These are phyloP conservation scores for Suhomyces panamericanus DNA, from an alignment of 1,139 yeast genomes.

Conservation along the genomic window DNA sequence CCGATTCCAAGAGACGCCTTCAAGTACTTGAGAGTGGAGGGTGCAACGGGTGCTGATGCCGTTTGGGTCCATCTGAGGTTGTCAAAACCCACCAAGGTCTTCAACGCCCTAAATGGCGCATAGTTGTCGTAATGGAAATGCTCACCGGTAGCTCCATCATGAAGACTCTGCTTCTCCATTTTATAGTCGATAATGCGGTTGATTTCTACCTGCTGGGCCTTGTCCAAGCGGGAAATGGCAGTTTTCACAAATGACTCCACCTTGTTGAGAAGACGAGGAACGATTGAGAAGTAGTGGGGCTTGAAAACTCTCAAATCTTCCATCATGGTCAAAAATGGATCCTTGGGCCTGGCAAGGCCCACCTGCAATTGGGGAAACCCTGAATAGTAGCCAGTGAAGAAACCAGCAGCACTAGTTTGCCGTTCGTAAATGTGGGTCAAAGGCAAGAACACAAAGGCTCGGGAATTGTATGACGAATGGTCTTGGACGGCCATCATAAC, in stretches of 20 bases:
- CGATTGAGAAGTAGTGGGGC: constrained; percentile 37
- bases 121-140: constrained; percentile 11
- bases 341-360: constrained; percentile 10
- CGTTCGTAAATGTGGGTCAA: constrained; percentile 47
- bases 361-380: constrained; percentile 42
- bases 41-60: constrained; percentile 24
- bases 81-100: constrained; percentile 20
- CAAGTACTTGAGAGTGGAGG: constrained; percentile 19
- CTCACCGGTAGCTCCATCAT: constrained; percentile 16
- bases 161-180: constrained; percentile 11
- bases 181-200: constrained; percentile 17
- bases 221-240: constrained; percentile 9
- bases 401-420: constrained; percentile 30
- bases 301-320: constrained; percentile 32
- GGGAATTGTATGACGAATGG: constrained; percentile 8
- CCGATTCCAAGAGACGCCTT: constrained; percentile 23
- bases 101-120: constrained; percentile 15
- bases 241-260: constrained; percentile 27
- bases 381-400: constrained; percentile 37
- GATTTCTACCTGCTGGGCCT: constrained; percentile 7
- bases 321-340: constrained; percentile 20
- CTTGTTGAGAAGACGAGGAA: constrained; percentile 42
- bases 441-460: constrained; percentile 33
- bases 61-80: constrained; percentile 22
- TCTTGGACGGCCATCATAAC: constrained; percentile 20